phyloP scores from a whole-genome alignment of 345 rosid species.

The Sonneratia caseolaris region DNA sequence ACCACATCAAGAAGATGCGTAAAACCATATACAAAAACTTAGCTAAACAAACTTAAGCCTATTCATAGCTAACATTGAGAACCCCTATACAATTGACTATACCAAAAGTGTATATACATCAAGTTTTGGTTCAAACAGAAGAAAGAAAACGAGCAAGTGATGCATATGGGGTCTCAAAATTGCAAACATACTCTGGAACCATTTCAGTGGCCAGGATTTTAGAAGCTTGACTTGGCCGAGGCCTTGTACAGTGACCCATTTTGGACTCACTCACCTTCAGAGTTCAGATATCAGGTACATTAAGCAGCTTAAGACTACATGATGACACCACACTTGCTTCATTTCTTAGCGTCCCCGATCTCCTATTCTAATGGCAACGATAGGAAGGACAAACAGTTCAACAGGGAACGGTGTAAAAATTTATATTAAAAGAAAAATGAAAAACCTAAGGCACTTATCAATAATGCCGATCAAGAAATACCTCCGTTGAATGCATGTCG shows the following conservation, averaged over 20 bases:
- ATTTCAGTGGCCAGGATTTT: background rate
- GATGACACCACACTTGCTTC: background rate
- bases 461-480: conserved; percentile 17
- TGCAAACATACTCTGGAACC: background rate
- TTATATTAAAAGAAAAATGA: background rate
- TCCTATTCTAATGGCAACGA: background rate
- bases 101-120: too few species aligned
- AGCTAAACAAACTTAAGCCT: too few species aligned
- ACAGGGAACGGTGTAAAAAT: background rate
- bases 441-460: background rate
- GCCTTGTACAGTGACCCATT: background rate
- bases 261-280: background rate
- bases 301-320: background rate
- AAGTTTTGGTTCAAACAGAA: background rate
- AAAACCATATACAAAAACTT: too few species aligned
- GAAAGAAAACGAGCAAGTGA: background rate
- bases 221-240: background rate
- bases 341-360: background rate
- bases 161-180: background rate
- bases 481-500: conserved; percentile 85
- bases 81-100: too few species aligned
- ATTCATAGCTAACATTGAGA: too few species aligned
- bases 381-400: background rate
- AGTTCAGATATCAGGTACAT: background rate
- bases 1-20: too few species aligned